A percentile compares a stretch with the other conserved stretches of the same genome.
These are phyloP conservation scores for Monosporozyma unispora DNA, from an alignment of 805 yeast species.

Conservation along the genomic window DNA sequence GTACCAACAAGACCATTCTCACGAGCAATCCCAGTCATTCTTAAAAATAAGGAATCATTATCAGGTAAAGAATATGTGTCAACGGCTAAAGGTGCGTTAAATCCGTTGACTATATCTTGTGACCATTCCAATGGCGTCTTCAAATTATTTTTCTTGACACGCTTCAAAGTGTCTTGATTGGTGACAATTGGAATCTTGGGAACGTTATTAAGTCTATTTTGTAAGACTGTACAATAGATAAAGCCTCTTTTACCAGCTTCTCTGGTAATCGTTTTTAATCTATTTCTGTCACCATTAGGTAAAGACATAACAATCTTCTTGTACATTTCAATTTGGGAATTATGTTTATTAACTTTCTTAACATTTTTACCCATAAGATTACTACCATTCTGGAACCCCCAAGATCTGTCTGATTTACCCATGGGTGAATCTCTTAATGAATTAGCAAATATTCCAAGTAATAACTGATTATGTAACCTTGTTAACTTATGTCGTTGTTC, in stretches of 20 bases:
- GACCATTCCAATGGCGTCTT: constrained; percentile 67
- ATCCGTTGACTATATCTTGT: constrained; percentile 81
- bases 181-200: constrained; percentile 75
- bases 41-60: constrained; percentile 50
- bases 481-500: constrained; percentile 13
- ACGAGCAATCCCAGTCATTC: constrained; percentile 74
- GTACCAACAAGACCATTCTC: constrained; percentile 85
- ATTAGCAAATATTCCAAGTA: constrained; percentile 76
- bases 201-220: constrained; percentile 47
- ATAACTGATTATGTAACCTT: constrained; percentile 66
- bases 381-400: constrained; percentile 42
- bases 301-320: constrained; percentile 81
- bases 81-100: constrained; percentile 69
- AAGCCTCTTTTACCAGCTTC: constrained; percentile 75
- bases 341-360: constrained; percentile 36
- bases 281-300: constrained; percentile 73
- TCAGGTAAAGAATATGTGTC: constrained; percentile 83
- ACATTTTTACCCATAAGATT: constrained; percentile 38
- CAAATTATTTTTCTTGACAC: constrained; percentile 25
- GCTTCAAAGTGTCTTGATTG: constrained; percentile 27
- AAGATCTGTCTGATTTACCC: constrained; percentile 54
- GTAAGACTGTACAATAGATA: constrained; percentile 57
- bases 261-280: constrained; percentile 74
- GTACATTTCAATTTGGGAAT: constrained; percentile 67
- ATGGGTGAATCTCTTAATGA: constrained; percentile 70